Base-by-base conservation (phyloP, 2,329 filamentous ascomycete genomes). In the Microsporum ferrugineum region DNA sequence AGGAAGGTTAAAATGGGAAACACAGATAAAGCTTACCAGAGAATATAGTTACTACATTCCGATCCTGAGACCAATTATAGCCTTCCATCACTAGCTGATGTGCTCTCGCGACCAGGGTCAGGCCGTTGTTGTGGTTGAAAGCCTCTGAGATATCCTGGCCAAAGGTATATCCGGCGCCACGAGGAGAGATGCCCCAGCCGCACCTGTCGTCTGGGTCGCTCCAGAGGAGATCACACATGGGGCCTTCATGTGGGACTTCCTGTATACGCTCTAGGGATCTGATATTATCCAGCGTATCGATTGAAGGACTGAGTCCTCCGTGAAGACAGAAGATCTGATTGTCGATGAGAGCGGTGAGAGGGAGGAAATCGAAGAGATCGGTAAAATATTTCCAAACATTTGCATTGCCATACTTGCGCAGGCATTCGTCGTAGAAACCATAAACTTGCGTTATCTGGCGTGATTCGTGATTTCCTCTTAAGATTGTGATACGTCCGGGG, bases 41-140 rank as follows among this genome's bases (percentile, higher is more conserved):
- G 47, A 85, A 88, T 29, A 88, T 85, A 1, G 85, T 88, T 17
- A 96, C 91, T 47, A 96, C 91, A 10, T 95, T 95, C 76, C 94
- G 92, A 73, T 96, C 89, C 60, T 88, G 82, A 76, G 97, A 97
- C 72, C 95, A 97, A 84, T 89, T 89, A 78, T 88, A 89, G 62
- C 86, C 86, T 74, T 89, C 86, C 67, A 89, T 88, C 65, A 89
- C 87, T 27, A 89, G 78, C 70, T 89, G 86, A 75, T 89, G 86
- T 10, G 86, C 86, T 68, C 86, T 81, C 29, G 86, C 86, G 69
- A 89, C 88, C 63, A 89, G 79, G 63, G 84, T 82, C 39, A 89
- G 75, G 59, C 84, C 84, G 69, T 89, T 89, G 68, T 89, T 86
- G 68, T 89, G 86, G 70, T 88, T 88, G 75, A 89, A 89, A 77